A percentile compares a stretch with the other conserved stretches of the same genome.
Conservation (phyloP, 352 stramenopile genomes). For the Elongisporangium prolatum region DNA sequence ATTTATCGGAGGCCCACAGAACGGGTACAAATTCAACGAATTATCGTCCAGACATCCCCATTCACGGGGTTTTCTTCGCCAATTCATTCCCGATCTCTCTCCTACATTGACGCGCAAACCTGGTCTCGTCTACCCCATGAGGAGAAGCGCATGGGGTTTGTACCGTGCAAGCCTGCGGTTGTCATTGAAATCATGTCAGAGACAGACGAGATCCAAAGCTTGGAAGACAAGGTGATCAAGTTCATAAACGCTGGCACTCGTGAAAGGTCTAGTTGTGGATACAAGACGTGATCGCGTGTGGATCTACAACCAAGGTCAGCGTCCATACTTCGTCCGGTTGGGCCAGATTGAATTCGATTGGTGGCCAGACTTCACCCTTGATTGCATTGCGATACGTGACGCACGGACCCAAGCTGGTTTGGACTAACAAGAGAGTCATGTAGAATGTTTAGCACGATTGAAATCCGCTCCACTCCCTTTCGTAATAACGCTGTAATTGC, state of each 20-base stretch:
- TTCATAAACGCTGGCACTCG: slow-evolving; percentile 20
- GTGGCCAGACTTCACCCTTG: slow-evolving; percentile 24
- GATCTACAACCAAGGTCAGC: slow-evolving; percentile 18
- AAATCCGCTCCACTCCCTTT: too few relatives aligned
- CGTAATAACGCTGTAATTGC: too few relatives aligned
- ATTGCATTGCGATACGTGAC: slow-evolving; percentile 8
- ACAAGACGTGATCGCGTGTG: slow-evolving; percentile 16
- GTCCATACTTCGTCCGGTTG: slow-evolving; percentile 12
- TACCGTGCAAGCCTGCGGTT: not conserved
- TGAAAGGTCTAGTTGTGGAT: slow-evolving; percentile 20
- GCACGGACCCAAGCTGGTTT: too few relatives aligned
- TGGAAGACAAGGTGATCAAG: not conserved
- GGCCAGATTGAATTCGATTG: slow-evolving; percentile 21
- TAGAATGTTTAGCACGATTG: too few relatives aligned
- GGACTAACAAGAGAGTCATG: too few relatives aligned
- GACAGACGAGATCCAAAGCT: not conserved
- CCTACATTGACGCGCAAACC: not conserved
- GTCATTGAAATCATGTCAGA: not conserved
- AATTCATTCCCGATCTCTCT: not conserved
- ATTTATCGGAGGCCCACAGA: not conserved
- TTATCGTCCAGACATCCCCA: not conserved
- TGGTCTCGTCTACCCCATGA: not conserved
- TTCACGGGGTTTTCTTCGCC: not conserved
- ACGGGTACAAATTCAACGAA: not conserved
- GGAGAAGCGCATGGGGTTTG: not conserved